These are phyloP conservation scores for Naganishia randhawae DNA, from an alignment of 768 basidiomycete genomes.

Conservation along the genomic window DNA sequence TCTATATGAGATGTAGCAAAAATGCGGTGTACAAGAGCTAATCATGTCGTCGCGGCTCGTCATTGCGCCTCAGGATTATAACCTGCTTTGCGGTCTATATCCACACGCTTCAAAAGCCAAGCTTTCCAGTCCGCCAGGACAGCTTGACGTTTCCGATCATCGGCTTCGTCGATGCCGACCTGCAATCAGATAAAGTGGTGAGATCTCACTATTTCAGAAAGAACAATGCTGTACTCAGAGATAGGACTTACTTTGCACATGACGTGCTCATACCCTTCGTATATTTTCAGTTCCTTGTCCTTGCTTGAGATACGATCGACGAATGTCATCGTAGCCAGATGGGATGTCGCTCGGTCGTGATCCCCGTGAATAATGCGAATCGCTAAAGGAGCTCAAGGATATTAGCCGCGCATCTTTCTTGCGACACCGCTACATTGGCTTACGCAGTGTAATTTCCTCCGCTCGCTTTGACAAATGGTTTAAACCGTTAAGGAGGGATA, in stretches of 20 bases:
- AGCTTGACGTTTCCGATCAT: slow-evolving; percentile 50
- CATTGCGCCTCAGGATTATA: slow-evolving; percentile 15
- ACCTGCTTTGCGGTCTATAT: slow-evolving; percentile 9
- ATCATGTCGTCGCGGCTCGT: background rate
- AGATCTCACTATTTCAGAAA: background rate
- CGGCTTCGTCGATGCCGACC: slow-evolving; percentile 46
- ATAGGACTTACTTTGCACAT: slow-evolving; percentile 40
- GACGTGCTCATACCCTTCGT: slow-evolving; percentile 52
- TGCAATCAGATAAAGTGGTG: slow-evolving; percentile 6
- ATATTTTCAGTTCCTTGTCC: slow-evolving; percentile 52
- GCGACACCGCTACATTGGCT: slow-evolving; percentile 26
- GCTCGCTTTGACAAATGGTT: slow-evolving; percentile 40
- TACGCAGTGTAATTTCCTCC: slow-evolving; percentile 44
- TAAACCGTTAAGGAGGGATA: slow-evolving; percentile 49
- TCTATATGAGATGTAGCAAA: too few species aligned
- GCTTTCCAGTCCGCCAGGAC: slow-evolving; percentile 49
- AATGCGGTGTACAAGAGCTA: too few species aligned
- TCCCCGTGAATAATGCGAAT: slow-evolving; percentile 52
- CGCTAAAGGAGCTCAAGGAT: slow-evolving; percentile 30
- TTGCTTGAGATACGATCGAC: slow-evolving; percentile 42
- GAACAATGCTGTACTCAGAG: background rate
- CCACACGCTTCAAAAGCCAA: slow-evolving; percentile 45
- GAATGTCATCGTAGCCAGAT: slow-evolving; percentile 44
- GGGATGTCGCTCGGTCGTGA: slow-evolving; percentile 48
- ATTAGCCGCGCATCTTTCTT: background rate